Evolutionary conservation across 495 filamentous ascomycete genomes (phyloP), one percentile per base, ranked within the genome.

Genomic region (Parathielavia appendiculata): DNA sequence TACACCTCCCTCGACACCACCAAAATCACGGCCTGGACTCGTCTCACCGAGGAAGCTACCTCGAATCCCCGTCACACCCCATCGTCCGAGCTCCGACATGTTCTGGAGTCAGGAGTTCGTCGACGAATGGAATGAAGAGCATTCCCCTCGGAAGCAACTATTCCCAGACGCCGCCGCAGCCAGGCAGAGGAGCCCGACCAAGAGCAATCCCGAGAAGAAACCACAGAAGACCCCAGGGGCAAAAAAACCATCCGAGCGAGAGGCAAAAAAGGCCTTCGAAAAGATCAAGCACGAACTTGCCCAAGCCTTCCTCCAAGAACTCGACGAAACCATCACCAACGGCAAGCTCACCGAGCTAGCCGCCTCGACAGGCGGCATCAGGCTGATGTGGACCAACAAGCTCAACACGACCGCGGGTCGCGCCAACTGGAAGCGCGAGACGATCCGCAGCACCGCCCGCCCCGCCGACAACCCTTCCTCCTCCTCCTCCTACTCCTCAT

Each of bases 331-430:
- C 30, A 82, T 96, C 63, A 80, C 83, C 0, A 68, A 74, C 10
- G 84, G 85, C n/a, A 66, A 83, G 54, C 76, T 98, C 16, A 69
- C 72, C 10, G 56, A 72, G 44, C 72, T 91, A 41, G 76, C 88
- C 1, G 75, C 77, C 16, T 62, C 73, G 0, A 89, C 88, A 0
- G 91, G 91, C 51, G 93, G 93, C 9, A 78, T 97, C 34, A 80
- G 79, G 45, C 79, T 97, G 44, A 69, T 80, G 40, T 98, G 93
- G 93, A 88, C 80, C 63, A 92, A 91, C 58, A 92, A 82, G 16
- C 83, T 98, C 30, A 84, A 84, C 51, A 89, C 85, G 5, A 97
- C 93, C 2, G 93, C 93, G 32, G 93, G 93, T 1, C 81, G 89
- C 34, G 92, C 92, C 22, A 86, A 83, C 61, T 96, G 90, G 90